phyloP scores from a whole-genome alignment of 2,329 filamentous ascomycete species.

The Microsporum ferrugineum region DNA sequence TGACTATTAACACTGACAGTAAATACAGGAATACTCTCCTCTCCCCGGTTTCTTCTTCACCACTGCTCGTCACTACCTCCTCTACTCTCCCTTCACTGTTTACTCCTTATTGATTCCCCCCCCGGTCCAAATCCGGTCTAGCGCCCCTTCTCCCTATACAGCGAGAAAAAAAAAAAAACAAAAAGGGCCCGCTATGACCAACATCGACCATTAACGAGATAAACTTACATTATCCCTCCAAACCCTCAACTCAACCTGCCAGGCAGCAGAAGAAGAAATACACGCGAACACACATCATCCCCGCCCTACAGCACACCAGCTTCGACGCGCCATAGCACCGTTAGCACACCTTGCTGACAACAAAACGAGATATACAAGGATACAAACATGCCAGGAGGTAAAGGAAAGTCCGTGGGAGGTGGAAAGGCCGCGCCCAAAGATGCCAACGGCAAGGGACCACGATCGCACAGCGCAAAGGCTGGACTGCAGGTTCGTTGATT shows the following conservation, averaged over 20 bases:
- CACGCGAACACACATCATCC: not conserved
- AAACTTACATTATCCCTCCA: constrained; percentile 2
- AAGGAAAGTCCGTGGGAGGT: constrained; percentile 83
- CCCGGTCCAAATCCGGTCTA: not conserved
- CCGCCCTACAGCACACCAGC: constrained; percentile 10
- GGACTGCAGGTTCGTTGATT: constrained; percentile 72
- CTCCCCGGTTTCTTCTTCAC: not conserved
- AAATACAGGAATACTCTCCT: not conserved
- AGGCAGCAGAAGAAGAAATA: not conserved
- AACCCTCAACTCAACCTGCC: not conserved
- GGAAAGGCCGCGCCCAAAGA: constrained; percentile 85
- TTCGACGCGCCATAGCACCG: constrained; percentile 10
- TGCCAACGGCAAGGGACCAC: constrained; percentile 77
- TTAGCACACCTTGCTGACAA: not conserved
- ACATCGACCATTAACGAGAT: not conserved
- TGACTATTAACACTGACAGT: not conserved
- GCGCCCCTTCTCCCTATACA: not conserved
- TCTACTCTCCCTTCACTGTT: not conserved
- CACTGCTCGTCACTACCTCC: not conserved
- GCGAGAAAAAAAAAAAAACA: not conserved
- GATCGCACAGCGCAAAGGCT: constrained; percentile 85
- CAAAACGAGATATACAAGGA: not conserved
- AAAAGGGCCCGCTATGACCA: not conserved
- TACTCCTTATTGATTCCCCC: not conserved
- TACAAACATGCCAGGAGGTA: constrained; percentile 63